Conservation (phyloP, 352 stramenopile species). For the Peronospora belbahrii region DNA sequence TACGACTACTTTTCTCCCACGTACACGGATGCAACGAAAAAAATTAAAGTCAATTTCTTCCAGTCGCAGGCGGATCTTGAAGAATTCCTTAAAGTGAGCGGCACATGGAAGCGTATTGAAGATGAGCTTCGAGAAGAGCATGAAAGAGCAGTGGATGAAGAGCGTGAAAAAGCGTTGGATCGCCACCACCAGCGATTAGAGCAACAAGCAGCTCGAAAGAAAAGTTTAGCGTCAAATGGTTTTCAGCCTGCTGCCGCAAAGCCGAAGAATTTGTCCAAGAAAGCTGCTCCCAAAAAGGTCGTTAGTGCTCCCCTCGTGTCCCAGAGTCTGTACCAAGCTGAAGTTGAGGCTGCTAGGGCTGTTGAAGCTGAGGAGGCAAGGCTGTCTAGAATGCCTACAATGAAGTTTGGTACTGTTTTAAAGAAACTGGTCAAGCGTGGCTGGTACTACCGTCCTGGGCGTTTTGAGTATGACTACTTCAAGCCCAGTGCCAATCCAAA, state of each 20-base stretch:
- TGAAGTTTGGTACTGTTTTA: slow-evolving; percentile 55
- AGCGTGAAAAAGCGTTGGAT: slow-evolving; percentile 39
- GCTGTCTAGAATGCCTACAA: slow-evolving; percentile 17
- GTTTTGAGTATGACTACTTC: slow-evolving; percentile 84
- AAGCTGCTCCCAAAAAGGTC: slow-evolving; percentile 19
- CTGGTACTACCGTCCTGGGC: slow-evolving; percentile 61
- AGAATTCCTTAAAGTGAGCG: slow-evolving; percentile 48
- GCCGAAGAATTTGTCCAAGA: slow-evolving; percentile 19
- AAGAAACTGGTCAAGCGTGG: slow-evolving; percentile 45
- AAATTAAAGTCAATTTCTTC: slow-evolving; percentile 59
- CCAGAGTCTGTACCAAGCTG: slow-evolving; percentile 19
- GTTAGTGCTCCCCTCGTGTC: slow-evolving; percentile 1
- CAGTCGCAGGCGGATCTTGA: slow-evolving; percentile 51
- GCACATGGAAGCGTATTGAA: slow-evolving; percentile 54
- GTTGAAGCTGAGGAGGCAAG: slow-evolving; percentile 2
- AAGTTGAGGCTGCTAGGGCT: slow-evolving; percentile 17
- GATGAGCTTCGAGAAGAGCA: slow-evolving; percentile 46
- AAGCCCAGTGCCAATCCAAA: slow-evolving; percentile 52
- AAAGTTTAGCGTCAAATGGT: slow-evolving; percentile 15
- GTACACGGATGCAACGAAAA: slow-evolving; percentile 46
- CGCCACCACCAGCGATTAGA: slow-evolving; percentile 32
- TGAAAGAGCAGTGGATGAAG: slow-evolving; percentile 37
- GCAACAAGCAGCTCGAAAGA: slow-evolving; percentile 23
- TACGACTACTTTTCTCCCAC: slow-evolving; percentile 79
- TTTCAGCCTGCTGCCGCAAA: slow-evolving; percentile 8